Evolutionary conservation across 345 rosid species (phyloP).

Genomic region (Turnera subulata): DNA sequence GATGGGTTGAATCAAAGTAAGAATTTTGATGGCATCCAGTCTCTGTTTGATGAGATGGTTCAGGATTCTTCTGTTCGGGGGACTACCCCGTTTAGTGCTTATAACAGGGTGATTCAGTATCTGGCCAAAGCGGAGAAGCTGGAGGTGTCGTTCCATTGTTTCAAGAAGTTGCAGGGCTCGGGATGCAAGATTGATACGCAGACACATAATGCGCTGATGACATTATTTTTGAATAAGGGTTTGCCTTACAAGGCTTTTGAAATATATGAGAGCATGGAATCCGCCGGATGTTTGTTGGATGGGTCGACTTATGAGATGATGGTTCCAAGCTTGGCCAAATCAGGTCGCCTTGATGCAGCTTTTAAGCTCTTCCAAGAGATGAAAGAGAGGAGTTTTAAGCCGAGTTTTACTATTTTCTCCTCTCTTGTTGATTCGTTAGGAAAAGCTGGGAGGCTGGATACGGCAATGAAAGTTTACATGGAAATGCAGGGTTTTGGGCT

Average conservation of each 20-base stretch:
- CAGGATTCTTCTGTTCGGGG: constrained; percentile 39
- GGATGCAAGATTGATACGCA: constrained; percentile 57
- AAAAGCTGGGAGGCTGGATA: constrained; percentile 91
- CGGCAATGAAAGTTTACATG: constrained; percentile 84
- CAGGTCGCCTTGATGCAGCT: constrained; percentile 96
- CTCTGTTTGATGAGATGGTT: constrained; percentile 79
- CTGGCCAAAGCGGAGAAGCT: constrained; percentile 87
- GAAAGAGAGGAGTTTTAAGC: constrained; percentile 67
- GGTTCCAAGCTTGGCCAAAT: constrained; percentile 88
- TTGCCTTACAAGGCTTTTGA: constrained; percentile 93
- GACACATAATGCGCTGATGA: constrained; percentile 73
- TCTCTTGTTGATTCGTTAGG: constrained; percentile 95
- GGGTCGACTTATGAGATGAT: constrained; percentile 81
- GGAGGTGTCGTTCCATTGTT: constrained; percentile 83
- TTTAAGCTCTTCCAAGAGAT: constrained; percentile 85
- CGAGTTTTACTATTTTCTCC: constrained; percentile 59
- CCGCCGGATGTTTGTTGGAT: constrained; percentile 61
- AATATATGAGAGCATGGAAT: constrained; percentile 93
- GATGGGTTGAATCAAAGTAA: constrained; percentile 64
- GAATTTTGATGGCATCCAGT: constrained; percentile 69
- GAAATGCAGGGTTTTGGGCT: constrained; percentile 79
- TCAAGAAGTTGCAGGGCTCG: constrained; percentile 76
- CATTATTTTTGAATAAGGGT: constrained; percentile 77
- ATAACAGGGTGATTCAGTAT: constrained; percentile 79
- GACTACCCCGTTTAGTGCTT: constrained; percentile 43